Base-by-base conservation (phyloP, 805 yeast genomes). In the Millerozyma miso region DNA sequence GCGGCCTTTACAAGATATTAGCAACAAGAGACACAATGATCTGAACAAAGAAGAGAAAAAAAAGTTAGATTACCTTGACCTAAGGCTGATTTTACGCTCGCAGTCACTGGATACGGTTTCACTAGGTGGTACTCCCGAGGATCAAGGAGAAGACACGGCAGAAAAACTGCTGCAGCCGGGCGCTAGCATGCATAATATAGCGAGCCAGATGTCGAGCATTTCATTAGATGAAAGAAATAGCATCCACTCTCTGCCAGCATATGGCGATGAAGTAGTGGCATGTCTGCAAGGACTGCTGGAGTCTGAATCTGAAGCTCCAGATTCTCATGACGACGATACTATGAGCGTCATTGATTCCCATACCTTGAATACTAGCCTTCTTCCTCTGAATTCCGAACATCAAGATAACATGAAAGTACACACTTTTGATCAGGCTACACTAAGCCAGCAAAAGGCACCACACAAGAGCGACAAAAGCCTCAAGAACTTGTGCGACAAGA, bases 381-480 rank as follows among this genome's bases (percentile, higher is more conserved):
- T 37, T 23, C 32, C 33, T 17, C 14, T n/a, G 3, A n/a, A 37
- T 6, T 23, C 26, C 20, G 31, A 17, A 10, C n/a, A 15, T 14
- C 33, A 37, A 6, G 39, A 37, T 10, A 26, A n/a, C 15, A n/a
- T 23, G 10, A 7, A 6, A 10, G 29, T 10, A 10, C 29, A 23
- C 29, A 23, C 6, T 23, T 23, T 10, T 23, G 29, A 7, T 23
- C 29, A 10, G 10, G 6, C 29, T 23, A 6, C 10, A 10, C 10
- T 6, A 6, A 10, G 10, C 10, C 10, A 7, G 10, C 29, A 6
- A 40, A 43, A 18, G 49, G 29, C 8, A 47, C 47, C 36, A 34
- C 42, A 13, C 45, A 45, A 29, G 39, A 19, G 12, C 43, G 29
- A 23, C 10, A 10, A 23, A 10, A 10, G 29, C 18, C 23, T 35